phyloP scores from a whole-genome alignment of 2,329 filamentous ascomycete genomes.

The Botrytis fabae region DNA sequence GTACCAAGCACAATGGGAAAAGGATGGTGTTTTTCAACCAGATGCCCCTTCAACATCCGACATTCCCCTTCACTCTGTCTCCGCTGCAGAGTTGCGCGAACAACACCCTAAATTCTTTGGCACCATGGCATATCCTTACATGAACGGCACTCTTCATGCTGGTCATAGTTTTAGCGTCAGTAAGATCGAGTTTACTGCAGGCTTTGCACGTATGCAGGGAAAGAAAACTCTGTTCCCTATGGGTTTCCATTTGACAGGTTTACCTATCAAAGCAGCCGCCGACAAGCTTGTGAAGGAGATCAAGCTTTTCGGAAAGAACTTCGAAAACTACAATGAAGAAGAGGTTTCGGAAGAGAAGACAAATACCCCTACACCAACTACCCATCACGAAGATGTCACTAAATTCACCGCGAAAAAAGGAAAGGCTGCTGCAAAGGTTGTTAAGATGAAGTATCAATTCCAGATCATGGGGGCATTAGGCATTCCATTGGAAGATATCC shows the following conservation, averaged over 20 bases:
- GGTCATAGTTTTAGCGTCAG: constrained; percentile 90
- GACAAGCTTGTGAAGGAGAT: constrained; percentile 94
- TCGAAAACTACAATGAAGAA: constrained; percentile 72
- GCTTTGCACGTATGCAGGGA: constrained; percentile 87
- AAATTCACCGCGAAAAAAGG: constrained; percentile 93
- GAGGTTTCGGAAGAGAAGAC: constrained; percentile 52
- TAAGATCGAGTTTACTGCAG: constrained; percentile 90
- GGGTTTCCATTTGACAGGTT: constrained; percentile 94
- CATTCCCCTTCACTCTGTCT: constrained; percentile 71
- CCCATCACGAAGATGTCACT: constrained; percentile 76
- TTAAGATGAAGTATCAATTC: constrained; percentile 94
- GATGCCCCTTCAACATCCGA: constrained; percentile 80
- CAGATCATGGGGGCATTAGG: constrained; percentile 93
- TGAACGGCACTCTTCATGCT: constrained; percentile 86
- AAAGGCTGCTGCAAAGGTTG: constrained; percentile 85
- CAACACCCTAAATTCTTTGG: constrained; percentile 91
- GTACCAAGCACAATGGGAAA: constrained; percentile 84
- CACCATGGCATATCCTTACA: constrained; percentile 74
- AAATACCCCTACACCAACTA: constrained; percentile 58
- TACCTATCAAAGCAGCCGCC: constrained; percentile 96
- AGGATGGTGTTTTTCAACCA: constrained; percentile 76
- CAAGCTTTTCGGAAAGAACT: constrained; percentile 82
- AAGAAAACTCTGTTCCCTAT: constrained; percentile 85
- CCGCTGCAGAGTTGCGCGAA: constrained; percentile 71
- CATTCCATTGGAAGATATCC: constrained; percentile 83